These are phyloP conservation scores for Celoporthe dispersa DNA, from an alignment of 2,329 filamentous ascomycete species.

Conservation along the genomic window DNA sequence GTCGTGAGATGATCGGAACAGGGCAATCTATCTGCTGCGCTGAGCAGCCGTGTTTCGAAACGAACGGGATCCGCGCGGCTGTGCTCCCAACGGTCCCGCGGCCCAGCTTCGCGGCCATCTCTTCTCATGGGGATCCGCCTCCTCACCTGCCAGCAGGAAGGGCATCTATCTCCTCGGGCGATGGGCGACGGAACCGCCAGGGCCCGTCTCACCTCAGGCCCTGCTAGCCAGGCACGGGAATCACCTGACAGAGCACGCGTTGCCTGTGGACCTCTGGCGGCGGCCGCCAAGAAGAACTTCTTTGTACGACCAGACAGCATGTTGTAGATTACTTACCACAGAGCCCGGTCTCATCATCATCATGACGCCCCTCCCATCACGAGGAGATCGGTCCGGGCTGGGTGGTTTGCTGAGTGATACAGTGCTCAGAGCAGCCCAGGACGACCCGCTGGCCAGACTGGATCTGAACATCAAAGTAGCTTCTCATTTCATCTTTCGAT, in stretches of 20 bases:
- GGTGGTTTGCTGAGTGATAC: slow-evolving; percentile 9
- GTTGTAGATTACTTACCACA: not conserved
- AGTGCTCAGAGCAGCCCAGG: not conserved
- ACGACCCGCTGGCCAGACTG: not conserved
- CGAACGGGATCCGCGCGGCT: not conserved
- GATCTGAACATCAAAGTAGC: not conserved
- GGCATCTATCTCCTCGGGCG: not conserved
- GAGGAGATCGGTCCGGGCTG: not conserved
- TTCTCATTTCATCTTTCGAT: slow-evolving; percentile 5
- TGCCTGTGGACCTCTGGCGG: not conserved
- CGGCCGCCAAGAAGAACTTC: not conserved
- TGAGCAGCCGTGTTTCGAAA: not conserved
- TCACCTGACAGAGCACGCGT: not conserved
- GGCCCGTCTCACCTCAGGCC: slow-evolving; percentile 3
- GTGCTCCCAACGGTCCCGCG: not conserved
- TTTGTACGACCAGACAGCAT: not conserved
- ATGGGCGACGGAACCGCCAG: not conserved
- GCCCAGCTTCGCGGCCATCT: not conserved
- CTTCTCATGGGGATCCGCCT: not conserved
- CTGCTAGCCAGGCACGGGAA: not conserved
- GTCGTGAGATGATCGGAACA: not conserved
- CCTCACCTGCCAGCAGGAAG: not conserved
- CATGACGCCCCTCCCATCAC: not conserved
- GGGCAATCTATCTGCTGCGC: not conserved
- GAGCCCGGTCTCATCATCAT: not conserved